Conservation (phyloP, 345 rosid genomes). For the Lepidium sativum region DNA sequence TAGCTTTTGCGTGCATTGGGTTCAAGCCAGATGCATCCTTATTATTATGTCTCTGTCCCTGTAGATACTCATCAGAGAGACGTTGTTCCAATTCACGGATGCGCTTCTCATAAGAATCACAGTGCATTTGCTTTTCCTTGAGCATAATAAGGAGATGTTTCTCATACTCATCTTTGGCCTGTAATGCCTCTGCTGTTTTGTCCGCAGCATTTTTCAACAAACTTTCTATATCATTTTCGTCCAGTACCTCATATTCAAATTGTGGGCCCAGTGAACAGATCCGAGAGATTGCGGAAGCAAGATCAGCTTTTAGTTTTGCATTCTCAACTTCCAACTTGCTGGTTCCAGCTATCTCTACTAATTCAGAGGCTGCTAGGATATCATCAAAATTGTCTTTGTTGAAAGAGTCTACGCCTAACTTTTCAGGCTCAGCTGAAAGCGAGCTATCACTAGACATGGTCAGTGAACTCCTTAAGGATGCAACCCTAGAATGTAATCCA, state of each 20-base stretch:
- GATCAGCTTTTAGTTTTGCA: conserved; percentile 93
- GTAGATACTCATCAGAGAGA: conserved; percentile 57
- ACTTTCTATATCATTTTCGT: conserved; percentile 50
- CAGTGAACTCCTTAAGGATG: conserved; percentile 48
- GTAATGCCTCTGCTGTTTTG: conserved; percentile 84
- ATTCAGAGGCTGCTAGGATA: conserved; percentile 55
- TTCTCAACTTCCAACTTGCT: conserved; percentile 95
- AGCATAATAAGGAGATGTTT: conserved; percentile 73
- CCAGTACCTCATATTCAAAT: conserved; percentile 53
- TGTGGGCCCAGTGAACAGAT: conserved; percentile 66
- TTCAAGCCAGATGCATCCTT: conserved; percentile 41
- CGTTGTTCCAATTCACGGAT: conserved; percentile 89
- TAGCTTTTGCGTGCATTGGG: conserved; percentile 29
- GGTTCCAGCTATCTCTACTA: conserved; percentile 87
- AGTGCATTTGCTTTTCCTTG: conserved; percentile 64
- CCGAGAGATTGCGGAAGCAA: conserved; percentile 80
- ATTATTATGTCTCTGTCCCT: conserved; percentile 49
- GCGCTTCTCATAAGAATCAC: conserved; percentile 82
- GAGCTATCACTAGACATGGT: conserved; percentile 58
- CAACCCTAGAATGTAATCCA: conserved; percentile 46
- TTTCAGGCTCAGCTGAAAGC: conserved; percentile 50
- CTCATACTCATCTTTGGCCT: conserved; percentile 64
- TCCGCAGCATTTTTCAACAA: conserved; percentile 62
- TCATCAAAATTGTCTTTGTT: conserved; percentile 44
- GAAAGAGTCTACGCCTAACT: conserved; percentile 31